Conservation (phyloP, 2,329 filamentous ascomycete genomes). For the Penicillium glabrum region DNA sequence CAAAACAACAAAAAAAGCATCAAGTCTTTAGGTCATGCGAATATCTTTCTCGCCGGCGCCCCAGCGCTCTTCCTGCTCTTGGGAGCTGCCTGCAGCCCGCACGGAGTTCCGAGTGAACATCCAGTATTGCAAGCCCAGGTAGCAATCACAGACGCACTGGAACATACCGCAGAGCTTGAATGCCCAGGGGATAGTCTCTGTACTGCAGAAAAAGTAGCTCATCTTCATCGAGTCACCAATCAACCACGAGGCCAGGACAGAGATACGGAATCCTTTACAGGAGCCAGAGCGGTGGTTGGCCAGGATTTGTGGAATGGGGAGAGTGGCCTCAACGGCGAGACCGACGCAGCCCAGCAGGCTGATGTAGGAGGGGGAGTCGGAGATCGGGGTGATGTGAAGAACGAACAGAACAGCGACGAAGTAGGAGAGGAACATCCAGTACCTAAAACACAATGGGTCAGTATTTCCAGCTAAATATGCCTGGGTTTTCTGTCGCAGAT, state of each 20-base stretch:
- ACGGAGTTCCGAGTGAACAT: conserved; percentile 41
- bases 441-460: conserved; percentile 34
- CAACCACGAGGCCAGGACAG: conserved; percentile 49
- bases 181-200: conserved; percentile 46
- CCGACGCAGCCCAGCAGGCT: conserved; percentile 46
- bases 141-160: conserved; percentile 49
- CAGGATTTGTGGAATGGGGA: conserved; percentile 50
- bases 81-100: conserved; percentile 23
- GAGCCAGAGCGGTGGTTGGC: conserved; percentile 49
- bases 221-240: conserved; percentile 53
- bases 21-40: conserved; percentile 31
- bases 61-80: conserved; percentile 28
- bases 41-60: conserved; percentile 38
- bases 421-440: conserved; percentile 60
- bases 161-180: conserved; percentile 52
- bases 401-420: conserved; percentile 51
- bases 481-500: not conserved
- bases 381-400: conserved; percentile 54
- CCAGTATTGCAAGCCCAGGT: conserved; percentile 50
- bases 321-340: conserved; percentile 48
- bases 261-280: conserved; percentile 51
- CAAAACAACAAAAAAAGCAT: not conserved
- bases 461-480: not conserved
- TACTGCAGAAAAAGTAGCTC: conserved; percentile 50
- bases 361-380: conserved; percentile 44